phyloP scores from a whole-genome alignment of 2,329 filamentous ascomycete genomes.

The Epicoccum sorghinum region DNA sequence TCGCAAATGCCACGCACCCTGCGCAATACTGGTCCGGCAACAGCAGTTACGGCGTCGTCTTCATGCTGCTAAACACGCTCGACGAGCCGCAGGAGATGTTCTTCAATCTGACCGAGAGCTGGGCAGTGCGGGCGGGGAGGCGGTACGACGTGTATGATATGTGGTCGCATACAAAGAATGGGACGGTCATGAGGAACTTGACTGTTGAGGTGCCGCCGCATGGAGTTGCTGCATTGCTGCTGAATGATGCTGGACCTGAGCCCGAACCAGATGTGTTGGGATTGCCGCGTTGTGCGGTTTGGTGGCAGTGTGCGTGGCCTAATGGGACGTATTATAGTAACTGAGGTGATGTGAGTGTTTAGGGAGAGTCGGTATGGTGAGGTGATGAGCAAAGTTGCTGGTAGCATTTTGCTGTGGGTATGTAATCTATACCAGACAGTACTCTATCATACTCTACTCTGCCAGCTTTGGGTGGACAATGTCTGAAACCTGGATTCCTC shows the following conservation, averaged over 20 bases:
- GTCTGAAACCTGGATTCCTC: too few species aligned
- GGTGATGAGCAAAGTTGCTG: too few species aligned
- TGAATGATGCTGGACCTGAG: constrained; percentile 22
- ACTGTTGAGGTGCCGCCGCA: constrained; percentile 16
- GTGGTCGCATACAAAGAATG: constrained; percentile 21
- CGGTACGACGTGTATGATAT: constrained; percentile 22
- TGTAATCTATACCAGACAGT: too few species aligned
- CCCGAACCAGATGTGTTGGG: constrained; percentile 4
- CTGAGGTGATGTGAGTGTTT: neutral
- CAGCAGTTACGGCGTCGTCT: constrained; percentile 20
- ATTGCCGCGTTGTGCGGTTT: constrained; percentile 17
- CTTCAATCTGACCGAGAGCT: constrained; percentile 29
- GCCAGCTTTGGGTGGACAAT: too few species aligned
- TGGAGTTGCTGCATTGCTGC: constrained; percentile 19
- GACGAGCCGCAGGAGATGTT: constrained; percentile 14
- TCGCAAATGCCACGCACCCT: constrained; percentile 48
- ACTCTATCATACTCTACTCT: too few species aligned
- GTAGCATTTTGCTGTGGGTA: too few species aligned
- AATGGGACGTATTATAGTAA: constrained; percentile 23
- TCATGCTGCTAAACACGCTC: constrained; percentile 25
- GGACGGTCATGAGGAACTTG: constrained; percentile 17
- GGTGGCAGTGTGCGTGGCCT: constrained; percentile 22
- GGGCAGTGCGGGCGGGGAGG: constrained; percentile 16
- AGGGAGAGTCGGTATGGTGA: too few species aligned
- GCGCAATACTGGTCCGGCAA: constrained; percentile 29